phyloP scores from a whole-genome alignment of 805 yeast species.

The Saturnispora sanitii region DNA sequence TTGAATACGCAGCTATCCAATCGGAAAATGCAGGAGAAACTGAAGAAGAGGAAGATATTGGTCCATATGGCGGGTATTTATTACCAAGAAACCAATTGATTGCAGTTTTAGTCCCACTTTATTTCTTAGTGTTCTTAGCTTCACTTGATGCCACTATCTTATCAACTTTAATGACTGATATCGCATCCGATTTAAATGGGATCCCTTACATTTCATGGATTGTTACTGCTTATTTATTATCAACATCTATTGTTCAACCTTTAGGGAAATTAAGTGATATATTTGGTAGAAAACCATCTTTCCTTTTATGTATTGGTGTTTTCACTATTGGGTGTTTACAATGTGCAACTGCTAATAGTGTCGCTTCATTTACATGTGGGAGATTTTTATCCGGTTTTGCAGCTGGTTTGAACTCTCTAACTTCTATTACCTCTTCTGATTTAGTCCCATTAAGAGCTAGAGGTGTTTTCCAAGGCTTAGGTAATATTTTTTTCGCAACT shows the following conservation, averaged over 20 bases:
- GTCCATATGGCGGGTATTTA: conserved; percentile 16
- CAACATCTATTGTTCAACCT: conserved; percentile 69
- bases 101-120: conserved; percentile 34
- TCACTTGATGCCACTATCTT: conserved; percentile 63
- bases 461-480: conserved; percentile 79
- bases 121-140: conserved; percentile 44
- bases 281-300: conserved; percentile 51
- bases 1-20: conserved; percentile 9
- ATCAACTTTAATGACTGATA: conserved; percentile 52
- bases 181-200: conserved; percentile 60
- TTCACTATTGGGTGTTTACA: conserved; percentile 50
- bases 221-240: conserved; percentile 58
- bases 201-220: conserved; percentile 61
- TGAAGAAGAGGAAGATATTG: conserved; percentile 3
- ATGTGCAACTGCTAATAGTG: conserved; percentile 42
- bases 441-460: conserved; percentile 71
- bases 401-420: conserved; percentile 76
- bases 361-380: conserved; percentile 40
- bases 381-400: conserved; percentile 80
- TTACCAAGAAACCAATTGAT: conserved; percentile 22
- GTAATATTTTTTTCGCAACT: conserved; percentile 66
- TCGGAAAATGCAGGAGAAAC: conserved; percentile 5
- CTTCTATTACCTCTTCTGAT: conserved; percentile 72
- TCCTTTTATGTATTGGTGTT: conserved; percentile 41
- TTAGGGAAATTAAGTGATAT: conserved; percentile 64